Evolutionary conservation across 2,329 filamentous ascomycete species (phyloP), one percentile per base, ranked within the genome.

Genomic region (Corynespora cassiicola): DNA sequence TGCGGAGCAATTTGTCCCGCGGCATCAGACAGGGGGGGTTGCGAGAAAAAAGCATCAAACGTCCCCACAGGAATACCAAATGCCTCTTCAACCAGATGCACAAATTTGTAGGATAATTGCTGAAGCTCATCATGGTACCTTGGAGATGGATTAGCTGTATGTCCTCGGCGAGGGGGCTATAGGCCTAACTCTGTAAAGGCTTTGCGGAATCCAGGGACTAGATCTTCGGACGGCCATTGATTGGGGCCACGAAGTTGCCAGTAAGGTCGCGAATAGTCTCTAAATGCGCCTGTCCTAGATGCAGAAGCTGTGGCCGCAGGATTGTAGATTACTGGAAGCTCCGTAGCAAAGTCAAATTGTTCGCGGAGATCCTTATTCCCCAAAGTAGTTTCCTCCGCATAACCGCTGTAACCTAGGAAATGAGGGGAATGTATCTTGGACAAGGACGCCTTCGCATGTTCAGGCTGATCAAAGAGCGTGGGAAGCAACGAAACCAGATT

Each of bases 261-360:
- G 70, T 58, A 71, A 14, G 62, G 52, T 35, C 58, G 55, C 8
- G 50, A 58, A 26, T 59, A 72, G 62, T 69, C 65, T 55, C 75
- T 48, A 75, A 78, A 11, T n/a, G 21, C 15, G 22, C 26, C 29
- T 25, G 22, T 21, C 21, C 17, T 21, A 6, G 25, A 12, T 3
- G 75, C 75, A 10, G 39, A 39, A 10, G 15, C 18, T 21, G 22
- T 24, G 18, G 7, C 17, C 5, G 15, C 4, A 10, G 23, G 24
- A n/a, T 42, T 20, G 29, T 39, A 49, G 16, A 50, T 29, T n/a
- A 48, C 42, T n/a, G 32, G 36, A 15, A 82, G 60, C 47, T 84
- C 80, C 0, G 78, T 83, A 10, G 77, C 80, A 53, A 80, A 78
- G 54, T 84, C 80, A 31, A 82, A 77, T 50, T 84, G 81, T 56